Evolutionary conservation across 2,329 filamentous ascomycete genomes (phyloP).

Genomic region (Aspergillus unguis): DNA sequence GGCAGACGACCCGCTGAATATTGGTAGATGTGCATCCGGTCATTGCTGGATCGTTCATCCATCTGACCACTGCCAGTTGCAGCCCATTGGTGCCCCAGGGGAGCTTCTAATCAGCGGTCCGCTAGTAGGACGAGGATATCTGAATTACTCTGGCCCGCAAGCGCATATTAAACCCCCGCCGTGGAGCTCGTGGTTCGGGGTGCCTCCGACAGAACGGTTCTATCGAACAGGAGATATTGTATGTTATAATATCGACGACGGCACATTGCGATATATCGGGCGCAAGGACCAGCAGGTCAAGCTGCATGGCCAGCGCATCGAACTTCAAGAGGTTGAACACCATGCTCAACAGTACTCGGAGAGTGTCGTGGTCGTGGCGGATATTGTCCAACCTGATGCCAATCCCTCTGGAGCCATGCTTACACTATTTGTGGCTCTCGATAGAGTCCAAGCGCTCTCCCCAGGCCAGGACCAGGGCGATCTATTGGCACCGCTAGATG

Average conservation of each 20-base stretch:
- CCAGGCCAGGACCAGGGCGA: no score
- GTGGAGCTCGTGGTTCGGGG: background rate
- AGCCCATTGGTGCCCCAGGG: background rate
- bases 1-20: background rate
- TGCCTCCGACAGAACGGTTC: conserved; percentile 17
- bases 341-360: no score
- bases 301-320: conserved; percentile 16
- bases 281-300: conserved; percentile 17
- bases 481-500: no score
- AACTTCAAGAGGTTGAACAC: conserved; percentile 17
- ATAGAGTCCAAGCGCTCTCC: no score
- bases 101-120: background rate
- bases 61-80: background rate
- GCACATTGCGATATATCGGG: conserved; percentile 12
- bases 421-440: no score
- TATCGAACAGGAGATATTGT: conserved; percentile 18
- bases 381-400: no score
- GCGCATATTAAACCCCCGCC: background rate
- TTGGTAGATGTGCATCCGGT: background rate
- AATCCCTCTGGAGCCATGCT: no score
- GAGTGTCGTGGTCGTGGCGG: no score
- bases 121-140: background rate
- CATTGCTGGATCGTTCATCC: background rate
- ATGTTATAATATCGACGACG: conserved; percentile 11
- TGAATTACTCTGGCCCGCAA: background rate